Evolutionary conservation across 768 basidiomycete genomes (phyloP).

Genomic region (Daedaleopsis nitida): DNA sequence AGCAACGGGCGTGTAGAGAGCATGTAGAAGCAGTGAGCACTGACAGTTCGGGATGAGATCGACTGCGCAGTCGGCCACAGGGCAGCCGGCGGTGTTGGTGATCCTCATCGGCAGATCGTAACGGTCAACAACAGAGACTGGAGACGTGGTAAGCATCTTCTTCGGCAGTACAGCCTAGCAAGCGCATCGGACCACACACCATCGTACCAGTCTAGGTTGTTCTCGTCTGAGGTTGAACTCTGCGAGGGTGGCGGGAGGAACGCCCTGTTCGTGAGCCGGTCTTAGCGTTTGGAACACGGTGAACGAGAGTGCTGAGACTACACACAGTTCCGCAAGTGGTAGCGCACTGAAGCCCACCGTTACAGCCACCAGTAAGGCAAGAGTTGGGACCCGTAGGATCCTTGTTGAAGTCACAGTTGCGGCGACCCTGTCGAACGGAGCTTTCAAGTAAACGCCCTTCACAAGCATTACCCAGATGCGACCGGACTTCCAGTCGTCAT

Average conservation of each 20-base stretch:
- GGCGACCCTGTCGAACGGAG: conserved; percentile 32
- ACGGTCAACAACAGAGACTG: conserved; percentile 35
- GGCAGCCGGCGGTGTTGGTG: conserved; percentile 34
- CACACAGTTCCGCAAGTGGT: conserved; percentile 38
- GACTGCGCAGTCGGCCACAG: conserved; percentile 37
- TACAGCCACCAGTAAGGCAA: conserved; percentile 41
- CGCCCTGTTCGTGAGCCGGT: conserved; percentile 23
- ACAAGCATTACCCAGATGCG: conserved; percentile 37
- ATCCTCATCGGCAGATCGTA: conserved; percentile 39
- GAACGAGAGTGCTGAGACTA: neutral
- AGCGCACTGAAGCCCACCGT: conserved; percentile 41
- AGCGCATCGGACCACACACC: conserved; percentile 19
- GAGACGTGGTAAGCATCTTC: neutral
- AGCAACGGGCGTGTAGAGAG: no score
- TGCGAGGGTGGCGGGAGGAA: conserved; percentile 39
- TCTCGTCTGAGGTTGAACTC: conserved; percentile 35
- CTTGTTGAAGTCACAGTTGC: conserved; percentile 38
- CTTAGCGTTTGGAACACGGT: neutral
- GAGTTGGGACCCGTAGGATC: conserved; percentile 27
- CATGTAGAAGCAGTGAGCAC: neutral
- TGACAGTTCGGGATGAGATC: conserved; percentile 39
- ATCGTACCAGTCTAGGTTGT: conserved; percentile 36
- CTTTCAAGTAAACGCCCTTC: no score
- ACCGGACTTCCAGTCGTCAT: conserved; percentile 41
- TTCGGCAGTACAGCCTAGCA: no score